Percentiles rank a stretch among this genome's conserved stretches.
Evolutionary conservation across 495 filamentous ascomycete species (phyloP).

Genomic region (Hypoxylon fragiforme): DNA sequence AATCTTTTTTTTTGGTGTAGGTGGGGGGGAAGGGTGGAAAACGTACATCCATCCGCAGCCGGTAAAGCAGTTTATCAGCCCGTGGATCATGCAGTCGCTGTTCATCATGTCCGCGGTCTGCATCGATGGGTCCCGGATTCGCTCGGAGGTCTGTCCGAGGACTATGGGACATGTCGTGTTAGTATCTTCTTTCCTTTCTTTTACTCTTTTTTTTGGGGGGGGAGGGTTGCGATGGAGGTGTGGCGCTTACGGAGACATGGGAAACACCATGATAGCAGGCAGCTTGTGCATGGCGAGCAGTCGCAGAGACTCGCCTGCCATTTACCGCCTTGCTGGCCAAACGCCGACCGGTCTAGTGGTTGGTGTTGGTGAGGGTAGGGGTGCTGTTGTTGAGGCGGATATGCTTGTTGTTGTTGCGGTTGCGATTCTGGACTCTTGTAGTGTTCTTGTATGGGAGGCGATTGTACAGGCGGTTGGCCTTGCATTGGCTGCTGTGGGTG

Average conservation of each 20-base stretch:
- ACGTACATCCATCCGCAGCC: conserved; percentile 45
- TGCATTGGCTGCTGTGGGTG: conserved; percentile 15
- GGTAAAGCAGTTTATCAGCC: conserved; percentile 27
- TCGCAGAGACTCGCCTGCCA: conserved; percentile 45
- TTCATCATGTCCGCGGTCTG: conserved; percentile 46
- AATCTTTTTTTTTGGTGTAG: neutral
- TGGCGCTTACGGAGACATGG: conserved; percentile 52
- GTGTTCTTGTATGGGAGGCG: no score
- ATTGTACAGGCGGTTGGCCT: conserved; percentile 12
- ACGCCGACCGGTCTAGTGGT: conserved; percentile 1
- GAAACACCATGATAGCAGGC: conserved; percentile 50
- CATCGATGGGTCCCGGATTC: conserved; percentile 50
- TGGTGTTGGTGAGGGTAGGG: neutral
- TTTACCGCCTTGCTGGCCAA: conserved; percentile 28
- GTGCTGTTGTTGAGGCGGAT: neutral
- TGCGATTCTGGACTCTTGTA: no score
- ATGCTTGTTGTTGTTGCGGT: neutral
- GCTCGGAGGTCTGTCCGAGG: conserved; percentile 52
- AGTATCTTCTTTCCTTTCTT: no score
- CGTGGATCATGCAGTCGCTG: conserved; percentile 45
- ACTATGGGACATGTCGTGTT: conserved; percentile 6
- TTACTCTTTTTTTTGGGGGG: no score
- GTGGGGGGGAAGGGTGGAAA: neutral
- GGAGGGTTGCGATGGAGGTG: neutral
- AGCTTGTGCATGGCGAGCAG: conserved; percentile 41